Conservation (phyloP, 2,329 filamentous ascomycete species). For the Clonostachys solani region DNA sequence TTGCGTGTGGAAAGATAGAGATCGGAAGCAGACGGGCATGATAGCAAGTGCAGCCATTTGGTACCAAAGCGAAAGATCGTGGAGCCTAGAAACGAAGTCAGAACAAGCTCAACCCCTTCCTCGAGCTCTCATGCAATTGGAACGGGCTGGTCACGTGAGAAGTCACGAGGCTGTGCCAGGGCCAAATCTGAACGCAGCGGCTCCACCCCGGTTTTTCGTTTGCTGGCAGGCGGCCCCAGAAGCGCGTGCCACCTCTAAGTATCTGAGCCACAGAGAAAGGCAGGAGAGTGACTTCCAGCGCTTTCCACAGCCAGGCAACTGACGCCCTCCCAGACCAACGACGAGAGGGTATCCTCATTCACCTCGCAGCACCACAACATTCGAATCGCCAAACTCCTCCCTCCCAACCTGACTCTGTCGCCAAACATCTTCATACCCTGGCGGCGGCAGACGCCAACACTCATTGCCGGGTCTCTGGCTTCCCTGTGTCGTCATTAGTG, state of each 20-base stretch:
- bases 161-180: too few relatives aligned
- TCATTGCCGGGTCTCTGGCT: not conserved
- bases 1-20: too few relatives aligned
- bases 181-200: too few relatives aligned
- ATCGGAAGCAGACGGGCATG: too few relatives aligned
- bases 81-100: too few relatives aligned
- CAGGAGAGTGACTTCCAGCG: conserved; percentile 3
- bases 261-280: not conserved
- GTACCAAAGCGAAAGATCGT: too few relatives aligned
- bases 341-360: conserved; percentile 1
- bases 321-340: conserved; percentile 1
- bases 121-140: too few relatives aligned
- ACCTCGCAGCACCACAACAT: not conserved
- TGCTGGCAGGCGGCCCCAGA: too few relatives aligned
- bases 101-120: too few relatives aligned
- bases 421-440: not conserved
- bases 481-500: conserved; percentile 1
- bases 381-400: not conserved
- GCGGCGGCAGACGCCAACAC: not conserved
- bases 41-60: too few relatives aligned
- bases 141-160: too few relatives aligned
- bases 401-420: not conserved
- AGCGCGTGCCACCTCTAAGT: not conserved
- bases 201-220: too few relatives aligned
- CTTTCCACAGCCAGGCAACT: conserved; percentile 1